Base-by-base conservation (phyloP, 768 basidiomycete genomes). In the Baorangia bicolor region DNA sequence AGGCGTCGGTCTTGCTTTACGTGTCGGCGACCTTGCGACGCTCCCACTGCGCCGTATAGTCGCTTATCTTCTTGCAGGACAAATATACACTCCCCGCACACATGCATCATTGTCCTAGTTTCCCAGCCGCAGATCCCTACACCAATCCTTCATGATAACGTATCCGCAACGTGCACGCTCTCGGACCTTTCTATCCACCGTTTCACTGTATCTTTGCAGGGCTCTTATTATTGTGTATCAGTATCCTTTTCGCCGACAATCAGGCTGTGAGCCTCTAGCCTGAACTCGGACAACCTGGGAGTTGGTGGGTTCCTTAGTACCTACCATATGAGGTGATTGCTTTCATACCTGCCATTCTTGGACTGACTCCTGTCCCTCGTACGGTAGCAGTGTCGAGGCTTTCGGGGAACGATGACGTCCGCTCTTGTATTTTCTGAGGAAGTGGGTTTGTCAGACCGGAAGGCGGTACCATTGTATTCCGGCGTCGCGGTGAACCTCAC, bases 1-100 rank as follows among this genome's bases (percentile, higher is more conserved):
- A 5, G 69, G 70, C 35, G 43, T 73, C 44, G 50, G 59, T 49
- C 52, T 73, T 5, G 62, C 43, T 47, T 52, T 73, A 52, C 64
- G 70, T 52, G 61, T 71, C n/a, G 62, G 69, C n/a, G 56, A 68
- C 52, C 59, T 71, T 43, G 64, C 59, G 35, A 70, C 68, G 1
- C 44, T 71, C 31, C 72, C 70, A 14, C 57, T 71, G 31, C 70
- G 70, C 40, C 48, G 60, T 27, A 46, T 63, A 31, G 43, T 68
- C 18, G 47, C 55, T 18, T 68, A 59, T 45, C 59, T 71, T 46
- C 56, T 71, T 33, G 38, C 61, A 35, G 68, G 66, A 14, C 61
- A 50, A 63, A 58, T 63, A 40, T 66, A 68, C 46, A 55, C 60
- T 28, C 55, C 72, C 5, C 65, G 56, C 33, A 39, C 40, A 14